Percentiles rank a stretch among this genome's conserved stretches.
phyloP scores from a whole-genome alignment of 2,329 filamentous ascomycete genomes.

The Hypoxylon sp. region DNA sequence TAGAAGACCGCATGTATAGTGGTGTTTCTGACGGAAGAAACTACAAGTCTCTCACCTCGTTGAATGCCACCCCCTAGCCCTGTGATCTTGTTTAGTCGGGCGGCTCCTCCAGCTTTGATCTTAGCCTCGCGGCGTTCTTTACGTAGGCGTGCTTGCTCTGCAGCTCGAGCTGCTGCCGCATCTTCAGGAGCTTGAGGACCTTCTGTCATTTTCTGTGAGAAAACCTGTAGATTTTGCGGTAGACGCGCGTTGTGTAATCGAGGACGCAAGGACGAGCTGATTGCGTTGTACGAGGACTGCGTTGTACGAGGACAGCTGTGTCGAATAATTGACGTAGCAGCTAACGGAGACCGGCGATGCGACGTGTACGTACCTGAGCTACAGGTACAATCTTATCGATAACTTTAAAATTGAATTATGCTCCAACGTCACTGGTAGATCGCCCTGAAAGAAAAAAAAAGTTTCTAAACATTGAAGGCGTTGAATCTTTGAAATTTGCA shows the following conservation, averaged over 20 bases:
- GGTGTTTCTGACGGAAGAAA: constrained; percentile 3
- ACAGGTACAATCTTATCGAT: constrained; percentile 30
- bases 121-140: constrained; percentile 86
- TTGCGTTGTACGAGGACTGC: constrained; percentile 34
- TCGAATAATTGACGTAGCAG: constrained; percentile 43
- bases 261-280: constrained; percentile 15
- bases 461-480: background rate
- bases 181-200: constrained; percentile 57
- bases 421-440: constrained; percentile 32
- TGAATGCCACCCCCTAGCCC: constrained; percentile 74
- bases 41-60: constrained; percentile 57
- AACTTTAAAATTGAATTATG: constrained; percentile 32
- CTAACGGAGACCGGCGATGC: constrained; percentile 13
- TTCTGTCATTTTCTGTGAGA: constrained; percentile 49
- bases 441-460: constrained; percentile 8
- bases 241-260: constrained; percentile 26
- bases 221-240: background rate
- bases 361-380: constrained; percentile 24
- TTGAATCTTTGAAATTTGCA: constrained; percentile 16
- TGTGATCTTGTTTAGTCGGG: constrained; percentile 81
- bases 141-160: constrained; percentile 79
- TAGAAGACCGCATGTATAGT: background rate
- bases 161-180: constrained; percentile 66
- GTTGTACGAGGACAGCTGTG: constrained; percentile 37
- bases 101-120: constrained; percentile 78